These are phyloP conservation scores for Colletotrichum australisinense DNA, from an alignment of 2,329 filamentous ascomycete species.

Conservation along the genomic window DNA sequence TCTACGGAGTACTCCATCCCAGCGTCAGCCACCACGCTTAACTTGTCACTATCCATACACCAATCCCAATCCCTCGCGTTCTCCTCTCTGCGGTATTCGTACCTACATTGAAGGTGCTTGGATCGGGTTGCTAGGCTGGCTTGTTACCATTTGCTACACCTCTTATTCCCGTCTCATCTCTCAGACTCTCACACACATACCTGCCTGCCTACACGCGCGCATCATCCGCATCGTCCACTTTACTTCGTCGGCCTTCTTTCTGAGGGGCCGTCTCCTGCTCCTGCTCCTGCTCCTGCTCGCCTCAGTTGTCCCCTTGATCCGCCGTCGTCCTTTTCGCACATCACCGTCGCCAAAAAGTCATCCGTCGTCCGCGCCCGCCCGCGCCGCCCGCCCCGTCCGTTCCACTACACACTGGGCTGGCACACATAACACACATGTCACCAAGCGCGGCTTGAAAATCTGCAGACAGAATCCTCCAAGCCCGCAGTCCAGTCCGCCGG, in stretches of 20 bases:
- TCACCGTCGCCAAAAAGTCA: background rate
- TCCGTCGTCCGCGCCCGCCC: background rate
- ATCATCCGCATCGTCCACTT: background rate
- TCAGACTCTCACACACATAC: background rate
- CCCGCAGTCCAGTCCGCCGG: background rate
- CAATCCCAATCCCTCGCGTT: background rate
- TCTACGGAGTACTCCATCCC: background rate
- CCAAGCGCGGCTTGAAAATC: conserved; percentile 13
- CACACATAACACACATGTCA: conserved; percentile 3
- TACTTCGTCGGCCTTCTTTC: background rate
- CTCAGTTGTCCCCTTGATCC: background rate
- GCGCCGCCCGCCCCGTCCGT: background rate
- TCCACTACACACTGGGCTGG: background rate
- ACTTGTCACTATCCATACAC: background rate
- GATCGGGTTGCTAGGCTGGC: background rate
- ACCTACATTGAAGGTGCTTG: no score
- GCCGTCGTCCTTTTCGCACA: background rate
- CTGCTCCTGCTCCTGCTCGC: background rate
- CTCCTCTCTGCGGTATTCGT: background rate
- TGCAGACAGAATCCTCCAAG: background rate
- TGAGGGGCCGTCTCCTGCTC: background rate
- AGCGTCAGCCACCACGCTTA: background rate
- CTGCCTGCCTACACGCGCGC: no score
- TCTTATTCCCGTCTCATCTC: background rate
- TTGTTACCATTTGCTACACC: background rate